These are phyloP conservation scores for Fusarium tuaranense DNA, from an alignment of 2,329 filamentous ascomycete genomes.

Conservation along the genomic window DNA sequence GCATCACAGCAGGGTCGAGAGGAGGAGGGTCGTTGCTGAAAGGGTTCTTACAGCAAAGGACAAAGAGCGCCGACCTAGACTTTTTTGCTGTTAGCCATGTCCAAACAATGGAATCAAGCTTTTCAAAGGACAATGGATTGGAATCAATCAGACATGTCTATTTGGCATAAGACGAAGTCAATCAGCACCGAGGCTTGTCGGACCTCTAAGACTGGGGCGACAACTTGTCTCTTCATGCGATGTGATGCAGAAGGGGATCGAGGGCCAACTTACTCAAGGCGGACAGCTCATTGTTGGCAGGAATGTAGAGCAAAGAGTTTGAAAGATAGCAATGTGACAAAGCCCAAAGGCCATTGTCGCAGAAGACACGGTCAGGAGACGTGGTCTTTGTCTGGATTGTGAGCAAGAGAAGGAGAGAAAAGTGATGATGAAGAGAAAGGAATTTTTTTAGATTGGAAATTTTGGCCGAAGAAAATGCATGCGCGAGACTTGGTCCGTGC, in stretches of 20 bases:
- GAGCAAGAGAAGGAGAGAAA: not conserved
- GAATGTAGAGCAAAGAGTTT: constrained; percentile 2
- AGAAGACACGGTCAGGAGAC: not conserved
- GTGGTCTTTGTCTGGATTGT: constrained; percentile 9
- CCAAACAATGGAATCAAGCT: constrained; percentile 1
- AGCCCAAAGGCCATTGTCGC: not conserved
- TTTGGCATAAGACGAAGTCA: constrained; percentile 69
- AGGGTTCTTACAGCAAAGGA: constrained; percentile 24
- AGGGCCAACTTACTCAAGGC: constrained; percentile 32
- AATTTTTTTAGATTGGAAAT: constrained; percentile 39
- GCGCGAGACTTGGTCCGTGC: constrained; percentile 37
- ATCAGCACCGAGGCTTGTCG: constrained; percentile 62
- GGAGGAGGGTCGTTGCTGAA: not conserved
- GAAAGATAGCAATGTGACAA: constrained; percentile 19
- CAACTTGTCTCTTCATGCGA: constrained; percentile 60
- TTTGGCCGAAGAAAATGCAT: constrained; percentile 38
- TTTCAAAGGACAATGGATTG: constrained; percentile 23
- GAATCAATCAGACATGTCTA: constrained; percentile 61
- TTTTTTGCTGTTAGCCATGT: constrained; percentile 38
- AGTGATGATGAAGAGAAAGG: constrained; percentile 40
- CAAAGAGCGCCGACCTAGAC: constrained; percentile 12
- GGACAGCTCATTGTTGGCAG: constrained; percentile 3
- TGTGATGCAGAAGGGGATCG: constrained; percentile 5
- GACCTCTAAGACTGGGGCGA: constrained; percentile 63
- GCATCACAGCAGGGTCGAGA: constrained; percentile 50